Percentiles rank a stretch among this genome's conserved stretches.
These are phyloP conservation scores for Penicillium soppii DNA, from an alignment of 495 filamentous ascomycete genomes.

Conservation along the genomic window DNA sequence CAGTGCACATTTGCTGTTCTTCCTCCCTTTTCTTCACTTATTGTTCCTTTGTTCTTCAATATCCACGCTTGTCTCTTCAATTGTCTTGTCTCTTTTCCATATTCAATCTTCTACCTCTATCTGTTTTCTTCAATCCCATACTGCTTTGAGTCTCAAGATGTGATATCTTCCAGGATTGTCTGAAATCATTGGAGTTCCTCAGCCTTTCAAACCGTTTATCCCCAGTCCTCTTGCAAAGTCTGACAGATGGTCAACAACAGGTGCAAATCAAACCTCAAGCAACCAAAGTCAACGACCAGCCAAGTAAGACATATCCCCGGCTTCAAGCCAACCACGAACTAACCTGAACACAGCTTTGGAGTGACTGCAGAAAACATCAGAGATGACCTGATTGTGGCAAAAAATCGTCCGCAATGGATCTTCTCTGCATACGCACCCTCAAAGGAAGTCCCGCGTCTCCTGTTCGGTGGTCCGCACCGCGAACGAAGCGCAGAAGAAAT, in stretches of 20 bases:
- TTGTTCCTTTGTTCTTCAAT: too few relatives aligned
- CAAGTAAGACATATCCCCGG: conserved; percentile 28
- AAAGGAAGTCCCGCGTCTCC: conserved; percentile 67
- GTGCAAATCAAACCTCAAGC: conserved; percentile 12
- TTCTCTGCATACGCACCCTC: conserved; percentile 81
- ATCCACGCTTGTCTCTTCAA: neutral
- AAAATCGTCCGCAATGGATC: conserved; percentile 74
- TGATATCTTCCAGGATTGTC: too few relatives aligned
- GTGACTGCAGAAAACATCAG: conserved; percentile 58
- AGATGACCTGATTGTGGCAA: conserved; percentile 55
- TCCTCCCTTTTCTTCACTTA: too few relatives aligned
- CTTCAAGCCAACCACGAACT: conserved; percentile 6
- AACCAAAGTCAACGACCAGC: conserved; percentile 19
- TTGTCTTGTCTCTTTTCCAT: neutral
- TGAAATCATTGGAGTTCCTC: neutral
- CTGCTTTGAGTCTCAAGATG: neutral
- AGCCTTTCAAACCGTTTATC: neutral
- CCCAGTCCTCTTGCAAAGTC: neutral
- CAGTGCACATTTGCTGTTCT: too few relatives aligned
- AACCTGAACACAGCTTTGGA: conserved; percentile 39
- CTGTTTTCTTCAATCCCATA: neutral
- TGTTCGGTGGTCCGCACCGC: conserved; percentile 74
- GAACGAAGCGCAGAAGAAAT: conserved; percentile 87
- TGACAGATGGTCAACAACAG: neutral
- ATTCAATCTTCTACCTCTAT: neutral